These are phyloP conservation scores for Raphidocelis subcapitata DNA, from an alignment of 139 green algal species.

Conservation along the genomic window DNA sequence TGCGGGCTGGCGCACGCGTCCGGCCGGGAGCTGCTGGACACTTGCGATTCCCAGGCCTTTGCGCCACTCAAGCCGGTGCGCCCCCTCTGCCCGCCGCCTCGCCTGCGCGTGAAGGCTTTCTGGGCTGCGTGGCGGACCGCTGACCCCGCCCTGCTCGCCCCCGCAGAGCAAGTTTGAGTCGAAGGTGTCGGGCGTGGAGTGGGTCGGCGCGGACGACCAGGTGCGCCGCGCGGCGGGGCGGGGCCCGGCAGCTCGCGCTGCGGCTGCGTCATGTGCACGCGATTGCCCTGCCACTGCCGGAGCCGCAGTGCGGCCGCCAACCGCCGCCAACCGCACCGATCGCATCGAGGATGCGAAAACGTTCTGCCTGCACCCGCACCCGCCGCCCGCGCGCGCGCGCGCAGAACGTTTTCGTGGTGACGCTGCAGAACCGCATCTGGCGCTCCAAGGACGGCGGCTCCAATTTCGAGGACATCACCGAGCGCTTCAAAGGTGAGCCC, in stretches of 20 bases:
- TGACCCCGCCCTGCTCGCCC: background rate
- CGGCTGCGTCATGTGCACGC: background rate
- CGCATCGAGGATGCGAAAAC: background rate
- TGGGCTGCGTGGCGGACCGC: background rate
- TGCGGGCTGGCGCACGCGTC: background rate
- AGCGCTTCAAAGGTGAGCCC: constrained; percentile 48
- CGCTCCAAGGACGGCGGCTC: constrained; percentile 40
- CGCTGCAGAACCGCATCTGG: constrained; percentile 38
- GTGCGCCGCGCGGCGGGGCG: background rate
- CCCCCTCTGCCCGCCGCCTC: background rate
- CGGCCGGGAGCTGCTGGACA: background rate
- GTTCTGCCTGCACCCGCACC: background rate
- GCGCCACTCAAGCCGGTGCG: background rate
- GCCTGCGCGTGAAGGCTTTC: background rate
- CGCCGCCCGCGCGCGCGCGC: background rate
- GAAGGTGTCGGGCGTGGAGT: constrained; percentile 14
- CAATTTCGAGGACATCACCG: constrained; percentile 72
- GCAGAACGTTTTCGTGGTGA: constrained; percentile 52
- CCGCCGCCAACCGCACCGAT: background rate
- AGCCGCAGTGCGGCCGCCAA: background rate
- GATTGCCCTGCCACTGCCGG: background rate
- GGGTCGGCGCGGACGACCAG: constrained; percentile 29
- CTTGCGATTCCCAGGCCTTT: background rate
- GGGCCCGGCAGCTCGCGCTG: background rate
- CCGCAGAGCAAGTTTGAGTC: constrained; percentile 23